Conservation (phyloP, 495 filamentous ascomycete genomes). For the Penicillium cinerascens region DNA sequence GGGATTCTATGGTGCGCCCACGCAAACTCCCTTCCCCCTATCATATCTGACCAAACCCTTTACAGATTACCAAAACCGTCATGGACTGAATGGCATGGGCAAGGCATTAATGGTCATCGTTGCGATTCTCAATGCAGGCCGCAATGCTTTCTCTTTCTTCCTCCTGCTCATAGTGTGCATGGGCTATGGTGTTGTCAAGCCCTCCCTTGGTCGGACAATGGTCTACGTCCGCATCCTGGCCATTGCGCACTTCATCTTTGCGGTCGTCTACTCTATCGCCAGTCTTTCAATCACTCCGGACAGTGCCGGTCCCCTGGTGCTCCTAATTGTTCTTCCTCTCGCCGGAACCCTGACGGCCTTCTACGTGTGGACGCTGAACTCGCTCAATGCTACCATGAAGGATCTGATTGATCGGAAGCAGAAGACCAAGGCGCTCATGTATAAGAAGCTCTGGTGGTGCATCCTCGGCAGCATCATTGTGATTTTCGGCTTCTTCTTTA, state of each 20-base stretch:
- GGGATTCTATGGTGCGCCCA: constrained; percentile 73
- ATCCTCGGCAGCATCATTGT: constrained; percentile 88
- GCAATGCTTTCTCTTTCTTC: constrained; percentile 99
- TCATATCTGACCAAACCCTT: constrained; percentile 4
- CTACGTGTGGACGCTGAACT: constrained; percentile 98
- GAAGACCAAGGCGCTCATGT: constrained; percentile 90
- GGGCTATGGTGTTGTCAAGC: constrained; percentile 98
- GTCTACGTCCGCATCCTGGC: constrained; percentile 88
- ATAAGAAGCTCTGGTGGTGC: constrained; percentile 98
- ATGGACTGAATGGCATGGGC: constrained; percentile 74
- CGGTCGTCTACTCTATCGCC: constrained; percentile 86
- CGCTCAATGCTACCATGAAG: constrained; percentile 90
- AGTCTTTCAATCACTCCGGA: constrained; percentile 82
- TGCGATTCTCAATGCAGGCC: constrained; percentile 82
- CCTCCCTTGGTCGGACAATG: constrained; percentile 90
- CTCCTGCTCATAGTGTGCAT: constrained; percentile 98
- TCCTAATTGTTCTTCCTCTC: constrained; percentile 90
- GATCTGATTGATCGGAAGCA: constrained; percentile 92
- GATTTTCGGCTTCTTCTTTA: constrained; percentile 93
- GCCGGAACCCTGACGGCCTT: constrained; percentile 92
- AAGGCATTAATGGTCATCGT: constrained; percentile 87
- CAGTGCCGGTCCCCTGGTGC: constrained; percentile 74
- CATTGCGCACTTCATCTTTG: constrained; percentile 89
- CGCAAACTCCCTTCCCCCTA: neutral
- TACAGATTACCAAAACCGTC: constrained; percentile 81